Evolutionary conservation across 208 protist genomes (phyloP).

Genomic region (Polymyxa betae): DNA sequence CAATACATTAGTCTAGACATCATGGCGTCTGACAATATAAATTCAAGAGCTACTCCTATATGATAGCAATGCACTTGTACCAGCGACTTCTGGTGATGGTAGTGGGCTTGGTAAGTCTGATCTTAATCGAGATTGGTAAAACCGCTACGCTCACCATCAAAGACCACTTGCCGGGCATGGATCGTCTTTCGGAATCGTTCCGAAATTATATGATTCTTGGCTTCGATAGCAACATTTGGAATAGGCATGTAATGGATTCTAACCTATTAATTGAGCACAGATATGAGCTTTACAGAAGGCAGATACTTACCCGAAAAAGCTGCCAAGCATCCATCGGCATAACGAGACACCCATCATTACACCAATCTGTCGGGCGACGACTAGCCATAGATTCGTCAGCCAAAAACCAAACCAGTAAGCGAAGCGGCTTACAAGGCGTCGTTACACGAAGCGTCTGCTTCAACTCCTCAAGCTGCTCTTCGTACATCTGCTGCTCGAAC

Average conservation of each 20-base stretch:
- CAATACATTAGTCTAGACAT: no score
- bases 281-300: background rate
- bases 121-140: background rate
- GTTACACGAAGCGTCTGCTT: conserved; percentile 39
- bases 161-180: background rate
- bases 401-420: background rate
- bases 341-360: conserved; percentile 16
- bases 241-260: background rate
- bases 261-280: background rate
- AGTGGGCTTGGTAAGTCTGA: no score
- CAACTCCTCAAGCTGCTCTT: conserved; percentile 38
- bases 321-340: background rate
- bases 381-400: background rate
- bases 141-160: background rate
- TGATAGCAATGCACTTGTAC: no score
- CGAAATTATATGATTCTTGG: background rate
- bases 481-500: conserved; percentile 16
- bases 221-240: conserved; percentile 8
- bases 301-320: background rate
- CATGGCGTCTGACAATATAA: no score
- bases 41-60: no score
- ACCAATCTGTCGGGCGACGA: conserved; percentile 36
- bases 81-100: no score
- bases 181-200: conserved; percentile 20
- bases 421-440: background rate